Conservation (phyloP, 768 basidiomycete species). For the Piloderma croceum region DNA sequence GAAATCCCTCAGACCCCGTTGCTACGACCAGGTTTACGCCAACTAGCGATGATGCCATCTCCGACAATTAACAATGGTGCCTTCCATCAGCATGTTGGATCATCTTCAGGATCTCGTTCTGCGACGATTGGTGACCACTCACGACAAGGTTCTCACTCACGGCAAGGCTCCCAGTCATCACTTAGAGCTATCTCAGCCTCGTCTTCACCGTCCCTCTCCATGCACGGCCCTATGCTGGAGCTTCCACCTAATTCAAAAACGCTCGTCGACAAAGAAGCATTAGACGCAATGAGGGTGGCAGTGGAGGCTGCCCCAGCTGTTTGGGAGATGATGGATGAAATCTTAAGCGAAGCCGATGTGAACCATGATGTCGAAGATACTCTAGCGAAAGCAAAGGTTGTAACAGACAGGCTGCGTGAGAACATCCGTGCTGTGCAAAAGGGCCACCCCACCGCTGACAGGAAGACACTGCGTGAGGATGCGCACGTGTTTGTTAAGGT, state of each 20-base stretch:
- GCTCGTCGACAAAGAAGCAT: conserved; percentile 70
- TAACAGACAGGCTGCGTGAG: conserved; percentile 58
- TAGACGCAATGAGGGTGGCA: conserved; percentile 73
- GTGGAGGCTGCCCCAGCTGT: conserved; percentile 75
- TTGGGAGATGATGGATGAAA: conserved; percentile 76
- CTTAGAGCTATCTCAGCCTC: conserved; percentile 36
- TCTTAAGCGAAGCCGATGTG: conserved; percentile 44
- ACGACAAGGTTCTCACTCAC: conserved; percentile 33
- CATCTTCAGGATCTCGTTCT: conserved; percentile 12
- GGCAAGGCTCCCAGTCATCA: conserved; percentile 39
- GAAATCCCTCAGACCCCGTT: conserved; percentile 29
- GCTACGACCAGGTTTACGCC: conserved; percentile 48
- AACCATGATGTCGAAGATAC: conserved; percentile 44
- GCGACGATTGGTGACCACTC: conserved; percentile 2
- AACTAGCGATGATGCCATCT: conserved; percentile 34
- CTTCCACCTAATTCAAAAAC: conserved; percentile 51
- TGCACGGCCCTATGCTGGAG: conserved; percentile 31
- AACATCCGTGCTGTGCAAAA: conserved; percentile 55
- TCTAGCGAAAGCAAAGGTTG: conserved; percentile 55
- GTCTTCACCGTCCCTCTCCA: conserved; percentile 24
- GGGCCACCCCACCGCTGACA: conserved; percentile 48
- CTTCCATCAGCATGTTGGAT: background rate
- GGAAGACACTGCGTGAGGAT: conserved; percentile 65
- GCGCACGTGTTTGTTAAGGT: conserved; percentile 83
- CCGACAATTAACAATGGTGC: conserved; percentile 1